Conservation (phyloP, 164 flowering plant genomes). For the Cinnamomum micranthum region DNA sequence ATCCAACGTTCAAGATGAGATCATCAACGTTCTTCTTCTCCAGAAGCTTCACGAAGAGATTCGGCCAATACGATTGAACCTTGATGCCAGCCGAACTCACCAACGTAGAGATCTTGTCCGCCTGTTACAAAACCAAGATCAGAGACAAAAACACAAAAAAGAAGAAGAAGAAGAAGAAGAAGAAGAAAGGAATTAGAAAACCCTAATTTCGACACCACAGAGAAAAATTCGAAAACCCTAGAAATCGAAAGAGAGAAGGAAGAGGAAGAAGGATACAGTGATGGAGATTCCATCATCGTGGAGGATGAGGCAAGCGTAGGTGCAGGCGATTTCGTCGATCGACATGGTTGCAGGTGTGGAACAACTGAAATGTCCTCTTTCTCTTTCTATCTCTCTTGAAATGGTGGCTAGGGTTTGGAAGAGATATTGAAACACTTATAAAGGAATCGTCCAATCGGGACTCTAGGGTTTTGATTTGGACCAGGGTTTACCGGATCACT, state of each 20-base stretch:
- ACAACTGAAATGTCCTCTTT: too few relatives aligned
- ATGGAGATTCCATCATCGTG: slow-evolving; percentile 20
- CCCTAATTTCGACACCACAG: neutral
- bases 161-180: neutral
- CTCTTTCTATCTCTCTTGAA: too few relatives aligned
- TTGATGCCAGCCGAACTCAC: slow-evolving; percentile 9
- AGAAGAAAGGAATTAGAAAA: neutral
- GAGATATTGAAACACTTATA: too few relatives aligned
- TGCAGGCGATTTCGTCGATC: slow-evolving; percentile 13
- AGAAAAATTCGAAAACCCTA: neutral
- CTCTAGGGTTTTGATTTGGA: too few relatives aligned
- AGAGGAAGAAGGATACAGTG: slow-evolving; percentile 7
- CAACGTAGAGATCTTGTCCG: slow-evolving; percentile 16
- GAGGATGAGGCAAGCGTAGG: slow-evolving; percentile 17
- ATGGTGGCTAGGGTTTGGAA: too few relatives aligned
- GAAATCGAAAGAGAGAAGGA: neutral
- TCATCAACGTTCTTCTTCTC: slow-evolving; percentile 15
- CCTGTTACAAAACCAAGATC: neutral
- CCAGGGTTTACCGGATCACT: too few relatives aligned
- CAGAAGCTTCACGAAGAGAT: slow-evolving; percentile 16
- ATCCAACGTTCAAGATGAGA: slow-evolving; percentile 15
- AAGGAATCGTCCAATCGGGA: too few relatives aligned
- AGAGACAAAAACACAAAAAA: neutral
- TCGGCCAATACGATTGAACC: slow-evolving; percentile 19
- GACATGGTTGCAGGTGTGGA: slow-evolving; percentile 6